A percentile compares a stretch with the other conserved stretches of the same genome.
These are phyloP conservation scores for Eucalyptus viminalis DNA, from an alignment of 345 rosid species.

Conservation along the genomic window DNA sequence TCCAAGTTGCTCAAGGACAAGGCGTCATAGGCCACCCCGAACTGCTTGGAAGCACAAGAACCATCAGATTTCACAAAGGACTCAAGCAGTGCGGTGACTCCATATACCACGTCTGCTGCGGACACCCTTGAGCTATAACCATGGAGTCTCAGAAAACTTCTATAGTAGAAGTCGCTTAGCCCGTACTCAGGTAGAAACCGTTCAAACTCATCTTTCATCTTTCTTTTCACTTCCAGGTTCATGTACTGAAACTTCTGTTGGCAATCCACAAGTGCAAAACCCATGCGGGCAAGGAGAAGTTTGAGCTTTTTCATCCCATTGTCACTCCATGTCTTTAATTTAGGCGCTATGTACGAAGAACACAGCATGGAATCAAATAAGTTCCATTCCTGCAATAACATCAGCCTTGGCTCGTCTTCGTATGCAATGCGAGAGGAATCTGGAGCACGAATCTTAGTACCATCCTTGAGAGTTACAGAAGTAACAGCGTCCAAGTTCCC, in stretches of 20 bases:
- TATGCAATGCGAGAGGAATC: constrained; percentile 80
- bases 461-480: constrained; percentile 76
- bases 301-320: constrained; percentile 91
- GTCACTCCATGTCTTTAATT: constrained; percentile 93
- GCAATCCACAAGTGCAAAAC: constrained; percentile 89
- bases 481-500: constrained; percentile 76
- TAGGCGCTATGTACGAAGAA: constrained; percentile 76
- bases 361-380: constrained; percentile 96
- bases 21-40: constrained; percentile 92
- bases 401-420: constrained; percentile 86
- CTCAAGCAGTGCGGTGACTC: constrained; percentile 94
- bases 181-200: constrained; percentile 87
- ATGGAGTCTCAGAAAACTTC: constrained; percentile 74
- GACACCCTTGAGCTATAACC: constrained; percentile 94
- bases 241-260: constrained; percentile 95
- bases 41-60: constrained; percentile 81
- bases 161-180: constrained; percentile 71
- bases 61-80: constrained; percentile 70
- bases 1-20: constrained; percentile 67
- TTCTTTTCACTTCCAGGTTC: constrained; percentile 73
- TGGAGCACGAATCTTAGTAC: constrained; percentile 82
- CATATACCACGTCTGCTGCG: constrained; percentile 94
- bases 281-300: constrained; percentile 95
- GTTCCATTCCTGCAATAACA: constrained; percentile 91
- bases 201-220: constrained; percentile 88